Evolutionary conservation across 2,329 filamentous ascomycete genomes (phyloP).

Genomic region (Pseudocercospora musae): DNA sequence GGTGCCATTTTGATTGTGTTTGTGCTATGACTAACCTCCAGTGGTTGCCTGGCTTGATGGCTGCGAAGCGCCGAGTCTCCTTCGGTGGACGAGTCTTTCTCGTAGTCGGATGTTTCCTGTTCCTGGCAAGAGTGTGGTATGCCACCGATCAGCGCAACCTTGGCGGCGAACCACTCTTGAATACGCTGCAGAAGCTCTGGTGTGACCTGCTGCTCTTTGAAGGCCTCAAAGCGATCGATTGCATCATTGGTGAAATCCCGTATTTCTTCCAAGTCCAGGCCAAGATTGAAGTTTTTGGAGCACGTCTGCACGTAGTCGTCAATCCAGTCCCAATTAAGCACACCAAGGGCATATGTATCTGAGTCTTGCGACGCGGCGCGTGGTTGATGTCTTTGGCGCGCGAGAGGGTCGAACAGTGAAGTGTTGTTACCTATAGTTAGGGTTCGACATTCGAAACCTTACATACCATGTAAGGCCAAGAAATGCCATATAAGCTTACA

Average conservation of each 20-base stretch:
- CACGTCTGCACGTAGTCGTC: neutral
- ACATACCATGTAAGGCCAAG: too few relatives aligned
- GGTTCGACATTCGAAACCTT: too few relatives aligned
- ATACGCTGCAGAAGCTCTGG: neutral
- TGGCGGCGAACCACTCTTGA: conserved; percentile 5
- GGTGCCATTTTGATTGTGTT: conserved; percentile 6
- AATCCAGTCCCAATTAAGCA: neutral
- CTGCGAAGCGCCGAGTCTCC: neutral
- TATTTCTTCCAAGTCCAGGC: neutral
- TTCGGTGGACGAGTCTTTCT: neutral
- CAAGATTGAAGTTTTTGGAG: neutral
- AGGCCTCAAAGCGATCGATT: neutral
- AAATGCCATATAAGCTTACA: too few relatives aligned
- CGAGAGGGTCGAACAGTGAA: neutral
- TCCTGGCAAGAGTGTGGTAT: neutral
- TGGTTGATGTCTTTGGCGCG: neutral
- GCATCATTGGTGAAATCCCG: neutral
- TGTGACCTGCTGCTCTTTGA: neutral
- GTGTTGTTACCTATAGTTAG: too few relatives aligned
- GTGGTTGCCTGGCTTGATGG: neutral
- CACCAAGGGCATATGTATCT: neutral
- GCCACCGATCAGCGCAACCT: neutral
- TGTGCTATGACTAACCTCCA: neutral
- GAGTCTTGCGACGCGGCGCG: neutral
- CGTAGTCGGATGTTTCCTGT: neutral